phyloP scores from a whole-genome alignment of 2,329 filamentous ascomycete genomes.

The Zasmidium cellare region DNA sequence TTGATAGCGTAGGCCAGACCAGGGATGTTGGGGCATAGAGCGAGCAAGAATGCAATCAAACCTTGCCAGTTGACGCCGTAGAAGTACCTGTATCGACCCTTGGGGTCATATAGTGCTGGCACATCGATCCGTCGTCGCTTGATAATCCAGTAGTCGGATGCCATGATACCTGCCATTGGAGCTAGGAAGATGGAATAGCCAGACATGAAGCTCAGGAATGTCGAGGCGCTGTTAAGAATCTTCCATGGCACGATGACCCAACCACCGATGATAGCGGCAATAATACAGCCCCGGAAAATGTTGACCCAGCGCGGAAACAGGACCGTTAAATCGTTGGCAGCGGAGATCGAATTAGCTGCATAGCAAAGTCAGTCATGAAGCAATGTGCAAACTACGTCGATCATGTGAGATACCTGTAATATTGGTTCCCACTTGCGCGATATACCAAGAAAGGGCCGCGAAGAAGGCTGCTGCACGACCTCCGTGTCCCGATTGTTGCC shows the following conservation, averaged over 20 bases:
- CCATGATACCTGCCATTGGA: conserved; percentile 62
- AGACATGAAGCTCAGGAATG: conserved; percentile 52
- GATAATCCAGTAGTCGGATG: conserved; percentile 60
- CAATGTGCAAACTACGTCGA: conserved; percentile 20
- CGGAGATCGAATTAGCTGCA: conserved; percentile 48
- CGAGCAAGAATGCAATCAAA: conserved; percentile 56
- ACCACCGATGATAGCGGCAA: conserved; percentile 38
- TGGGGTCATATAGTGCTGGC: conserved; percentile 53
- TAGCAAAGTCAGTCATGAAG: background rate
- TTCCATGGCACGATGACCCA: conserved; percentile 38
- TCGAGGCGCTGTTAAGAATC: conserved; percentile 32
- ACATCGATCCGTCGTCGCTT: conserved; percentile 51
- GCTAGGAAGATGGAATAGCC: conserved; percentile 67
- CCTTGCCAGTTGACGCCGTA: conserved; percentile 61
- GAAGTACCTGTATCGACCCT: conserved; percentile 53
- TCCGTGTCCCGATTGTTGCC: conserved; percentile 22
- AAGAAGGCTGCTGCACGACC: conserved; percentile 30
- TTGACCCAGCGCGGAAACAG: conserved; percentile 56
- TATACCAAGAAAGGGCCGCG: conserved; percentile 46
- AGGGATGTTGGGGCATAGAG: conserved; percentile 57
- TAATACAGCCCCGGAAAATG: conserved; percentile 36
- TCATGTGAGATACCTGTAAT: conserved; percentile 38
- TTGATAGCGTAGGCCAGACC: conserved; percentile 52
- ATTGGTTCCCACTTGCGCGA: conserved; percentile 54
- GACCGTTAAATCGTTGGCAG: conserved; percentile 55